Evolutionary conservation across 1,139 yeast genomes (phyloP).

Genomic region (Protomyces lactucae-debilis): DNA sequence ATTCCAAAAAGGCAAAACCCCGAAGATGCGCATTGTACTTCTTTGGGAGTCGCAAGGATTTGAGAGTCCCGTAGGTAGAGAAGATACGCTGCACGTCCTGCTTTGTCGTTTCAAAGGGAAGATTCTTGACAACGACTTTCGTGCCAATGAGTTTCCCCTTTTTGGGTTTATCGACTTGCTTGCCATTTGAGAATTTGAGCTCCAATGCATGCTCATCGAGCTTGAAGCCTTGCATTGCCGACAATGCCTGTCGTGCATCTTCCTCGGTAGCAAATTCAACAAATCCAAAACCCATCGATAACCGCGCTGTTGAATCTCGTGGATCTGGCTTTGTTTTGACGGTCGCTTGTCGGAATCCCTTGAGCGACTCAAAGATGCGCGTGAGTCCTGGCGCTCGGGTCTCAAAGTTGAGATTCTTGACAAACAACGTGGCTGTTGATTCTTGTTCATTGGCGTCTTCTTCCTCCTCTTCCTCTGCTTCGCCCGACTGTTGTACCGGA

Average conservation of each 20-base stretch:
- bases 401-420: slow-evolving; percentile 83
- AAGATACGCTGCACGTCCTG: slow-evolving; percentile 85
- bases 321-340: slow-evolving; percentile 88
- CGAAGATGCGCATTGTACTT: slow-evolving; percentile 92
- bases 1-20: slow-evolving; percentile 97
- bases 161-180: slow-evolving; percentile 45
- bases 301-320: slow-evolving; percentile 55
- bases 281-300: slow-evolving; percentile 97
- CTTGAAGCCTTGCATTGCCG: slow-evolving; percentile 67
- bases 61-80: slow-evolving; percentile 76
- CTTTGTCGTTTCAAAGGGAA: slow-evolving; percentile 94
- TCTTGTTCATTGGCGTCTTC: slow-evolving; percentile 52
- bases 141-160: slow-evolving; percentile 41
- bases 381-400: slow-evolving; percentile 61
- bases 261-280: slow-evolving; percentile 78
- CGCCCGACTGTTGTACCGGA: slow-evolving; percentile 39
- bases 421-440: slow-evolving; percentile 79
- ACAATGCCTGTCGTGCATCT: slow-evolving; percentile 71
- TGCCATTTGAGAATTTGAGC: slow-evolving; percentile 70
- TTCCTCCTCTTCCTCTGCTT: slow-evolving; percentile 36
- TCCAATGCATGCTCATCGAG: slow-evolving; percentile 88
- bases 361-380: slow-evolving; percentile 59
- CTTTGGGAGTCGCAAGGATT: slow-evolving; percentile 93
- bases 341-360: slow-evolving; percentile 77
- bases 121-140: slow-evolving; percentile 88